Evolutionary conservation across 306 rosid genomes (phyloP).

Genomic region (Lathyrus sativus): DNA sequence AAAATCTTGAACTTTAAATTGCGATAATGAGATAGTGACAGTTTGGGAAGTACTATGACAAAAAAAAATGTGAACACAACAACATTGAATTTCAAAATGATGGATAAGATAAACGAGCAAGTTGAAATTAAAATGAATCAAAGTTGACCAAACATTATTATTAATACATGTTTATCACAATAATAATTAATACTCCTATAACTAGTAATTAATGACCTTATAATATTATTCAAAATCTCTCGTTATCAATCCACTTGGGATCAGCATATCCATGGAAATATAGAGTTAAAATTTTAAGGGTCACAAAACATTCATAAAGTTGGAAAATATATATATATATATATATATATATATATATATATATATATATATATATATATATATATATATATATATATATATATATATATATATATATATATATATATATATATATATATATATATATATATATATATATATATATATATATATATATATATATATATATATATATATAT

Average conservation of each 20-base stretch:
- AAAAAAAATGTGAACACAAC: conserved; percentile 1
- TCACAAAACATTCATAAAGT: conserved; percentile 21
- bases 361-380: too few relatives aligned
- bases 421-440: too few relatives aligned
- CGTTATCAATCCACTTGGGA: conserved; percentile 35
- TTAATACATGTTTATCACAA: background rate
- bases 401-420: too few relatives aligned
- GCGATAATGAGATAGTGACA: too few relatives aligned
- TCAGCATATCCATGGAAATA: conserved; percentile 14
- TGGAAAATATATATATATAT: background rate
- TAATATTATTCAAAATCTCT: background rate
- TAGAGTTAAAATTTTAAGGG: conserved; percentile 15
- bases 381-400: too few relatives aligned
- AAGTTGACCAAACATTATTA: conserved; percentile 24
- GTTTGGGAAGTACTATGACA: background rate
- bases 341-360: too few relatives aligned
- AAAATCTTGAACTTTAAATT: too few relatives aligned
- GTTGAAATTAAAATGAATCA: conserved; percentile 27
- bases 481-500: too few relatives aligned
- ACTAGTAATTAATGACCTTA: conserved; percentile 23
- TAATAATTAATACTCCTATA: background rate
- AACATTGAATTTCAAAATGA: background rate
- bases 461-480: too few relatives aligned
- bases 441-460: too few relatives aligned
- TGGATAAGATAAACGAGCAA: conserved; percentile 13